Conservation (phyloP, 805 yeast genomes). For the Myxozyma sirexii region DNA sequence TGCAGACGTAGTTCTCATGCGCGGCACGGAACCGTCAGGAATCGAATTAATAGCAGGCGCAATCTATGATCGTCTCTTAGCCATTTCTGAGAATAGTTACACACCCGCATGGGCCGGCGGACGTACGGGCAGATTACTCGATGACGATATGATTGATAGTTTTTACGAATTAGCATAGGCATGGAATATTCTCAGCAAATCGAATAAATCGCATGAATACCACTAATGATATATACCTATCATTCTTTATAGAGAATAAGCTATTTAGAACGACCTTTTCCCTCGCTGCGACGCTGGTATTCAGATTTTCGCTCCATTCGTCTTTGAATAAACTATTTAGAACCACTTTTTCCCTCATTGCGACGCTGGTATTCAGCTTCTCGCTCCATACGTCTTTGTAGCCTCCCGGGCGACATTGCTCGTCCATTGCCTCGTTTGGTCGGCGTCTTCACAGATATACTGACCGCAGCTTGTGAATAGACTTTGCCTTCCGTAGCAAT, state of each 20-base stretch:
- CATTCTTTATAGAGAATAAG: too few relatives aligned
- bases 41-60: constrained; percentile 68
- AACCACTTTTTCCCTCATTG: neutral
- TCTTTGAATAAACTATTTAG: neutral
- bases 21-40: constrained; percentile 66
- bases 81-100: neutral
- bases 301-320: constrained; percentile 15
- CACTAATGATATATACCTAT: neutral
- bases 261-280: neutral
- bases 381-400: constrained; percentile 11
- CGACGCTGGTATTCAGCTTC: constrained; percentile 12
- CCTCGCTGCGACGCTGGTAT: constrained; percentile 1
- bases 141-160: constrained; percentile 20
- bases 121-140: constrained; percentile 5
- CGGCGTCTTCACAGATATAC: constrained; percentile 1
- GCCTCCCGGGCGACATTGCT: constrained; percentile 10
- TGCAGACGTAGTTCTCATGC: constrained; percentile 75
- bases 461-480: neutral
- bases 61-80: constrained; percentile 43
- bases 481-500: constrained; percentile 6
- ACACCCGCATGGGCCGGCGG: constrained; percentile 13
- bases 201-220: neutral
- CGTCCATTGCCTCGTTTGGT: constrained; percentile 7
- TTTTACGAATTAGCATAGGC: constrained; percentile 26
- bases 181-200: neutral